These are phyloP conservation scores for Chaetomium sp. DNA, from an alignment of 2,329 filamentous ascomycete species.

Conservation along the genomic window DNA sequence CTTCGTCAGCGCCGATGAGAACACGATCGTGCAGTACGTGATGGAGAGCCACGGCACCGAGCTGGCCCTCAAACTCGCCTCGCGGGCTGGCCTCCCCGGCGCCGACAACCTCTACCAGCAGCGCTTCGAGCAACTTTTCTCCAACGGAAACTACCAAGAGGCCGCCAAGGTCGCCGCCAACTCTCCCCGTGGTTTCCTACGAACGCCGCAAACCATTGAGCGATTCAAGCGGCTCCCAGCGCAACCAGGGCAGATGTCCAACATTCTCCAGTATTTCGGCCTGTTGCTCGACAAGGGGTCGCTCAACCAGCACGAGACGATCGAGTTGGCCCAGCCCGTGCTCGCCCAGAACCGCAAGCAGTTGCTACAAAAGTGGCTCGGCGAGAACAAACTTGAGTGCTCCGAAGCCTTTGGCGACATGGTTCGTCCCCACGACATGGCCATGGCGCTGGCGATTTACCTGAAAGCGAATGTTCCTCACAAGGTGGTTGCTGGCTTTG, in stretches of 20 bases:
- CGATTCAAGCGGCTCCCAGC: conserved; percentile 83
- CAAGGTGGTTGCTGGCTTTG: conserved; percentile 92
- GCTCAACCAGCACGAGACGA: conserved; percentile 86
- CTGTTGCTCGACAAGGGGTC: conserved; percentile 93
- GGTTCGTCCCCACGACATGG: conserved; percentile 81
- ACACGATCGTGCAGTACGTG: conserved; percentile 85
- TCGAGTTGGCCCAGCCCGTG: conserved; percentile 89
- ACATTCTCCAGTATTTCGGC: conserved; percentile 95
- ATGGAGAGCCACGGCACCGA: conserved; percentile 94
- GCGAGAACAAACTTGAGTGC: conserved; percentile 90
- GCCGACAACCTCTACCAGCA: conserved; percentile 89
- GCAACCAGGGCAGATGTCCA: conserved; percentile 79
- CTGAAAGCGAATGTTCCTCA: conserved; percentile 82
- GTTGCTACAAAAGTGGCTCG: conserved; percentile 94
- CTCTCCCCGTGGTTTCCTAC: conserved; percentile 90
- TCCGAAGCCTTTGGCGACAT: conserved; percentile 96
- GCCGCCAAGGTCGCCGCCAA: conserved; percentile 95
- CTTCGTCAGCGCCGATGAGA: conserved; percentile 88
- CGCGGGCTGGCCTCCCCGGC: conserved; percentile 84
- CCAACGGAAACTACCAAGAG: conserved; percentile 71
- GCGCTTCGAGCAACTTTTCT: conserved; percentile 85
- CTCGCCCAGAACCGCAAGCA: conserved; percentile 92
- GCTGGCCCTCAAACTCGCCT: conserved; percentile 93
- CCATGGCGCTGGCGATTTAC: conserved; percentile 83
- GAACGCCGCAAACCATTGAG: conserved; percentile 91